A percentile compares a stretch with the other conserved stretches of the same genome.
Evolutionary conservation across 768 basidiomycete genomes (phyloP).

Genomic region (Plicaturopsis crispa): DNA sequence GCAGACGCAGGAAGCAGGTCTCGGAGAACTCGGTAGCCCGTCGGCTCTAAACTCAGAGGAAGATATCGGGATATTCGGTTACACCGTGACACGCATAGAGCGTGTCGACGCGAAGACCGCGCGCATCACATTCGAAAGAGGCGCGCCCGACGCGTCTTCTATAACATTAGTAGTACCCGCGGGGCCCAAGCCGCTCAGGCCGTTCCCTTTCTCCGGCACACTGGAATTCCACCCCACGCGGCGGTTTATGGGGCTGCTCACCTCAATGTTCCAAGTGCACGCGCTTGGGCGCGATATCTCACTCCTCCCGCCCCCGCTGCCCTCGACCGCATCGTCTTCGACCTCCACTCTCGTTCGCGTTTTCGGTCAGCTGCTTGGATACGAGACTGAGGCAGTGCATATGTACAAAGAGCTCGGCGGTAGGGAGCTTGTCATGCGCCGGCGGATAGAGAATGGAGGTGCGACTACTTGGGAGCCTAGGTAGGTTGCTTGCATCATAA

Average conservation of each 20-base stretch:
- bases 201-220: conserved; percentile 35
- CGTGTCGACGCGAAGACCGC: conserved; percentile 34
- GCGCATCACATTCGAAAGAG: conserved; percentile 33
- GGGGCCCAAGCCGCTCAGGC: conserved; percentile 35
- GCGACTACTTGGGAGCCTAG: conserved; percentile 51
- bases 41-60: conserved; percentile 24
- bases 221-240: conserved; percentile 37
- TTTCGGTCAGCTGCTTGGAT: conserved; percentile 52
- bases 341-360: conserved; percentile 47
- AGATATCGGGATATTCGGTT: conserved; percentile 46
- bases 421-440: conserved; percentile 55
- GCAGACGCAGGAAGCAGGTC: conserved; percentile 44
- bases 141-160: conserved; percentile 16
- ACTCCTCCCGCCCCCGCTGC: conserved; percentile 46
- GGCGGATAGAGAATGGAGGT: conserved; percentile 48
- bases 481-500: conserved; percentile 21
- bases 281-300: conserved; percentile 62
- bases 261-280: conserved; percentile 54
- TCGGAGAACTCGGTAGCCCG: conserved; percentile 47
- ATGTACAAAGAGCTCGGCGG: conserved; percentile 67
- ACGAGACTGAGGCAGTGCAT: conserved; percentile 50
- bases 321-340: conserved; percentile 56
- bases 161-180: conserved; percentile 37
- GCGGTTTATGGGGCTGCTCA: conserved; percentile 50
- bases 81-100: conserved; percentile 31